Evolutionary conservation across 306 rosid species (phyloP).

Genomic region (Chamaecrista fasciculata): DNA sequence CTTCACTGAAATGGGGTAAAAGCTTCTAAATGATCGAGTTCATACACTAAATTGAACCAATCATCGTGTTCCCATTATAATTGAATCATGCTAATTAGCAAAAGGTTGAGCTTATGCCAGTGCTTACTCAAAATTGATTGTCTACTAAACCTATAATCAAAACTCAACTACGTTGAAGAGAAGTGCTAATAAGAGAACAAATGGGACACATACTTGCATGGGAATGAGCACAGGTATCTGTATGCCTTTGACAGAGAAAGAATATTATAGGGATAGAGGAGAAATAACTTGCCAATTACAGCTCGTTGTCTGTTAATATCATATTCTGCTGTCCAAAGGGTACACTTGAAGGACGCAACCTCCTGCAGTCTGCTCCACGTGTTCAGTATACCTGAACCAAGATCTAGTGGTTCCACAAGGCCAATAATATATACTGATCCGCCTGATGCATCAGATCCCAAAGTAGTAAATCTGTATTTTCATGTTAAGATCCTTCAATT

Average conservation of each 20-base stretch:
- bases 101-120: neutral
- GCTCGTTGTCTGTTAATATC: conserved; percentile 54
- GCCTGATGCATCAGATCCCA: conserved; percentile 73
- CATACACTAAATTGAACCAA: conserved; percentile 12
- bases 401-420: conserved; percentile 58
- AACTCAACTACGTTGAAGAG: conserved; percentile 9
- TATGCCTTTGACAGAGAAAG: neutral
- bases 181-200: conserved; percentile 2
- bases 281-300: conserved; percentile 57
- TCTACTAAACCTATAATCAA: conserved; percentile 10
- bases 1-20: conserved; percentile 8
- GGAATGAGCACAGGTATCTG: neutral
- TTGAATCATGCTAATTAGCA: conserved; percentile 6
- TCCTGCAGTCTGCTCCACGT: conserved; percentile 50
- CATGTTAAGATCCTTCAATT: conserved; percentile 50
- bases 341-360: conserved; percentile 60
- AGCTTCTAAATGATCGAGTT: conserved; percentile 17
- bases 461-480: conserved; percentile 55
- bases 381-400: conserved; percentile 36
- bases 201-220: conserved; percentile 5
- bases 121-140: conserved; percentile 2
- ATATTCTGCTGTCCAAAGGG: conserved; percentile 84
- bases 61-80: conserved; percentile 6
- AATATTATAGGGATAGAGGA: neutral
- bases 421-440: conserved; percentile 62